Evolutionary conservation across 768 basidiomycete species (phyloP), one percentile per base, ranked within the genome.

Genomic region (Lactarius sanguifluus): DNA sequence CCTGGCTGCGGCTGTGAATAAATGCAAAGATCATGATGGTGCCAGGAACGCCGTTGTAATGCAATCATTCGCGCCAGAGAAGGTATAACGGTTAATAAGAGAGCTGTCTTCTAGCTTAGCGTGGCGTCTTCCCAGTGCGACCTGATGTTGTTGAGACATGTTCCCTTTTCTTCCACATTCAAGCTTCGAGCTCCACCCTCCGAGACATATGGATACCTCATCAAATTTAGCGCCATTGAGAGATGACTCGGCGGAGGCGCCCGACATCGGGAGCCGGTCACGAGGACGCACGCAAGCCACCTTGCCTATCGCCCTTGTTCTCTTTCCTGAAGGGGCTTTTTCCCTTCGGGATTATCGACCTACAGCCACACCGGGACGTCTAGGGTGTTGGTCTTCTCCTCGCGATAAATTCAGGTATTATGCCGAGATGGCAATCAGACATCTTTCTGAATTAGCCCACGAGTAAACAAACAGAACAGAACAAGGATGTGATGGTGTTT

Each of bases 341-440:
- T 59, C 25, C 61, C 56, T 30, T 38, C 61, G 65, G 65, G 28
- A 36, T 38, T 61, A 62, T 47, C 45, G 12, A 30, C 50, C 13
- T 30, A n/a, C 50, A 30, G 28, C 34, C 20, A 50, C 18, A 16
- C 61, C 65, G 34, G 60, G 43, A 40, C 34, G 3, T 15, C 34
- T 47, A 45, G 45, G 23, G 25, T 5, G 54, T 34, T 43, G 34
- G 25, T 15, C 41, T 43, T 15, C 41, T 43, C 15, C 43, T 61
- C 40, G 59, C 45, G 40, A 55, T 34, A 32, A 25, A 41, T 18
- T 30, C 56, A 28, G 18, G 54, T 36, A 23, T 61, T 36, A 23
- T 61, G 55, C 65, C 60, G 60, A 62, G 65, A 59, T 38, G 28
- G 64, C 58, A 65, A 65, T 65, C 41, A 65, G 41, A 52, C 23